Base-by-base conservation (phyloP, 129 eudicot species). In the Tagetes patula region DNA sequence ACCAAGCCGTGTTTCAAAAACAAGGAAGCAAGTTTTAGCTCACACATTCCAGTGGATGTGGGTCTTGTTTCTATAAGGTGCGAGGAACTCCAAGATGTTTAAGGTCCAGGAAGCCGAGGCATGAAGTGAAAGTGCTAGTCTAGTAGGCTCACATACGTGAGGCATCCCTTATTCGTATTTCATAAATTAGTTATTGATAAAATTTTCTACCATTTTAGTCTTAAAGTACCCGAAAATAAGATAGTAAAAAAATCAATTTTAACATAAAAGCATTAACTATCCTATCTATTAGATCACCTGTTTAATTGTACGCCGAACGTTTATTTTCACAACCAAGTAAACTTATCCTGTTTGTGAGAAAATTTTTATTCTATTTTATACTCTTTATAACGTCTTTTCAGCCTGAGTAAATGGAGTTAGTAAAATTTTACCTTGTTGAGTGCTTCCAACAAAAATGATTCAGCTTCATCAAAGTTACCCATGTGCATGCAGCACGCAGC, bases 401-500 rank as follows among this genome's bases (percentile, higher is more conserved):
- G 31, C 4, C 8, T 5, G 30, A 55, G n/a, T 31, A 2, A 60
- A 10, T 27, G 9, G 42, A 34, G 67, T 60, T 36, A 34, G 31
- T 38, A 64, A 13, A 13, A 39, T 66, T 65, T 69, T 74, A 74
- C 99, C 97, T 90, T 94, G 91, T 90, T 90, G 58, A 94, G 73
- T 65, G 97, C 99, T 71, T 94, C 99, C 58, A 94, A 92, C 59
- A 94, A 80, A 20, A 86, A 86, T 30, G 96, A 82, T 76, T 94
- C 99, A 61, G 99, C 99, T 84, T 94, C 99, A 55, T 88, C 96
- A 63, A 88, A 88, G 71, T 88, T 91, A 4, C 94, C 99, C 94
- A 90, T 94, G 77, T 94, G 99, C 94, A 94, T 90, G 87, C 96
- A 86, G 82, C 99, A 90, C 43, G 90, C 96, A 68, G 99, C 99